A percentile compares a stretch with the other conserved stretches of the same genome.
These are phyloP conservation scores for Grosmannia serpens DNA, from an alignment of 2,329 filamentous ascomycete genomes.

Conservation along the genomic window DNA sequence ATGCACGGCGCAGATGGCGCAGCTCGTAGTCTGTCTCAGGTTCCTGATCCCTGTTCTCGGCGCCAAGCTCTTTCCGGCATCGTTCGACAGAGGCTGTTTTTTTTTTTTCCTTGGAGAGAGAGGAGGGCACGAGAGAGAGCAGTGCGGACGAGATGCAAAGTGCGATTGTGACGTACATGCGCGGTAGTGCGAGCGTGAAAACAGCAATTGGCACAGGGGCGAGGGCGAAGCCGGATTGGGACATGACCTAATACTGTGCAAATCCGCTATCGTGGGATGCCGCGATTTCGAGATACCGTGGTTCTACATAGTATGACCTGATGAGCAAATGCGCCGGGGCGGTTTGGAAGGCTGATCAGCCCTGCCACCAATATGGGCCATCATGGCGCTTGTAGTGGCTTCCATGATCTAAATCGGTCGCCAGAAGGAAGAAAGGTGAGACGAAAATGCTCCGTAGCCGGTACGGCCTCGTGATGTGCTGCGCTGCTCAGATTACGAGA, in stretches of 20 bases:
- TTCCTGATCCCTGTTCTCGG: background rate
- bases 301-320: no score
- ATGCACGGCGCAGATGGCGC: background rate
- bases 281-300: no score
- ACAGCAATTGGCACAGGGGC: background rate
- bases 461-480: background rate
- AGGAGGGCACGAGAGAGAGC: background rate
- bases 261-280: no score
- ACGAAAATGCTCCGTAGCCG: background rate
- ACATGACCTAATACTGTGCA: no score
- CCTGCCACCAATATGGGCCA: background rate
- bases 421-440: background rate
- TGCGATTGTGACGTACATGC: background rate
- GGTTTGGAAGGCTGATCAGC: background rate
- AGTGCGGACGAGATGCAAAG: background rate
- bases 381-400: background rate
- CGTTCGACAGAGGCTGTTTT: background rate
- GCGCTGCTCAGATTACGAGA: background rate
- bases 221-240: background rate
- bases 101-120: no score
- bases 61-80: background rate
- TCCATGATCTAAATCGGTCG: background rate
- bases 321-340: no score
- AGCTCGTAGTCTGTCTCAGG: background rate
- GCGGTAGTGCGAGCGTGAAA: background rate